Evolutionary conservation across 2,329 filamentous ascomycete species (phyloP), one percentile per base, ranked within the genome.

Genomic region (Macrophomina tecta): DNA sequence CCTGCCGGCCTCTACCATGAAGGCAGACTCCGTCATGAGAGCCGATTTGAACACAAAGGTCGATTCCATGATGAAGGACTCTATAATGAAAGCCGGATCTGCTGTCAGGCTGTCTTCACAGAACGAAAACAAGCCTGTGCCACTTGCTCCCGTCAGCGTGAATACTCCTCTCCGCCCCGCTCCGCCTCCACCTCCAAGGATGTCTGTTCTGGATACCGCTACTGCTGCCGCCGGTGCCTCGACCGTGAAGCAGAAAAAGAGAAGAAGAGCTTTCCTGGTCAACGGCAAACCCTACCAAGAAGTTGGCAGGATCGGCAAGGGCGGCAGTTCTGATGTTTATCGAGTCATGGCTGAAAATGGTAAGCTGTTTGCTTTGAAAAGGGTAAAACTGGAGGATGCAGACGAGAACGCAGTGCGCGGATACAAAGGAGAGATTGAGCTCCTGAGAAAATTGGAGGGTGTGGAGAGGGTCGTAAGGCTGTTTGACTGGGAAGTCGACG

Each of bases 261-360:
- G 93, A 74, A 88, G 93, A 55, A 92, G 93, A 69, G 90, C 94
- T 67, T 86, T 98, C 67, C 89, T 90, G 55, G 89, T 99, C 69
- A 99, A 99, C 75, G 92, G 93, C 68, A 96, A 96, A 75, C 87
- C 89, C 42, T 99, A 97, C 75, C 95, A 93, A 28, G 87, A 94
- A 55, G 87, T 98, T 69, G 94, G 97, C 76, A 92, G 91, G 71
- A 90, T 99, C 70, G 95, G 95, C 9, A 90, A 94, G 67, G 95
- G 95, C 69, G 95, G 95, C 38, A 97, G 93, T 72, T 94, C 91
- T 60, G 94, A 96, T 74, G 95, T 99, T 1, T 99, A 97, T 78
- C 90, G 93, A 53, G 95, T 99, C 40, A 97, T 97, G 83, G 94
- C 95, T 0, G 95, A 99, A 78, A 98, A 97, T 75, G 94, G 93